A percentile compares a stretch with the other conserved stretches of the same genome.
These are phyloP conservation scores for Fusarium scirpi DNA, from an alignment of 2,329 filamentous ascomycete genomes.

Conservation along the genomic window DNA sequence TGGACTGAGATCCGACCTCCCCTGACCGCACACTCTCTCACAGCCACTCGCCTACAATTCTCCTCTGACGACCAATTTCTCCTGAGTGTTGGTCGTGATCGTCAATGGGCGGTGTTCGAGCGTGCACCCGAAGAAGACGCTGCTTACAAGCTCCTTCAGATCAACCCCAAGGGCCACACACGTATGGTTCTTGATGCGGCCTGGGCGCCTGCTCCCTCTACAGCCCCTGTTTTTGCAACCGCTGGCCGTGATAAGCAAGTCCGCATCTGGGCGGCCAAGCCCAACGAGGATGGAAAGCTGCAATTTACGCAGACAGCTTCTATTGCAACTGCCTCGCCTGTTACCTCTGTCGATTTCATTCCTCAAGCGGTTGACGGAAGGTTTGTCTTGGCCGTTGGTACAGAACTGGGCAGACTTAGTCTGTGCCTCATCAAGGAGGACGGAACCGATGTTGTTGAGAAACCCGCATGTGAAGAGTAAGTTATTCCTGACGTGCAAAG, in stretches of 20 bases:
- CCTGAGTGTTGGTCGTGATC: constrained; percentile 89
- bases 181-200: constrained; percentile 92
- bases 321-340: constrained; percentile 68
- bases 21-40: constrained; percentile 86
- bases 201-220: constrained; percentile 74
- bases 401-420: constrained; percentile 64
- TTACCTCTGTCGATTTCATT: constrained; percentile 79
- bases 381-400: constrained; percentile 67
- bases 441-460: constrained; percentile 54
- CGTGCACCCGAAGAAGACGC: constrained; percentile 55
- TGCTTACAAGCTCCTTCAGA: constrained; percentile 69
- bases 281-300: constrained; percentile 48
- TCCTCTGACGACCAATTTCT: constrained; percentile 78
- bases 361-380: constrained; percentile 48
- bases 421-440: constrained; percentile 57
- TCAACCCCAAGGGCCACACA: constrained; percentile 86
- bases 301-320: constrained; percentile 65
- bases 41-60: constrained; percentile 85
- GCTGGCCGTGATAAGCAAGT: constrained; percentile 90
- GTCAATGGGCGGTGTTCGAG: constrained; percentile 89
- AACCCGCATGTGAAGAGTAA: constrained; percentile 55
- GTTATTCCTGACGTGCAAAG: constrained; percentile 33
- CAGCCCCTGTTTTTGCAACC: constrained; percentile 75
- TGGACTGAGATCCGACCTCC: constrained; percentile 92
- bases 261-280: constrained; percentile 71